Base-by-base conservation (phyloP, 1,284 basidiomycete genomes). In the Ustilago esculenta region DNA sequence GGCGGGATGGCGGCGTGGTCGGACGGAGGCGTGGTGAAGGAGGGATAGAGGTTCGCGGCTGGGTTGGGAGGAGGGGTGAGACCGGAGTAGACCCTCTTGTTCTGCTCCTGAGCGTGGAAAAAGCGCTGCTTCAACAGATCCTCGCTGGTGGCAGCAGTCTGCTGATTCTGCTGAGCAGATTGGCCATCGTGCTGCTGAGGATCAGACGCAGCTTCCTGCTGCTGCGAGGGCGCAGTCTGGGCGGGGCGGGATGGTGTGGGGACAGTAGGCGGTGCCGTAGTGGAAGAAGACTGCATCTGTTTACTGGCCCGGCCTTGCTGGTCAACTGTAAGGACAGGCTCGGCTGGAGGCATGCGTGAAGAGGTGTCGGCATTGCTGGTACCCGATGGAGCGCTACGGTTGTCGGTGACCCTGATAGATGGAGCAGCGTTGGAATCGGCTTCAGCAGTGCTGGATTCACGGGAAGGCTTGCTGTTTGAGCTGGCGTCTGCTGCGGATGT, bases 121-220 rank as follows among this genome's bases (percentile, higher is more conserved):
- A 76, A 76, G 3, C 75, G 61, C 48, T 76, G 75, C 41, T 76
- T 76, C 24, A 76, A 55, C 27, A 76, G 39, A 33, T 76, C 72
- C 30, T 76, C 75, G 15, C 61, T 49, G 1, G 69, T 63, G 18
- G 45, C 45, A 9, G 60, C 5, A 10, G 35, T 32, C 17, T 48
- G 49, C 20, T 64, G 60, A n/a, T 0, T 34, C 23, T 46, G 52
- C 41, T 43, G 40, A 15, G 33, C 29, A 17, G 45, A 29, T 25
- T 40, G 32, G 7, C 27, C 57, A 3, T 57, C 48, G 29, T 47
- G 48, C 34, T 48, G 53, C 29, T 57, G 39, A 34, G 12, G 29
- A 4, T 55, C 52, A 9, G 43, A 25, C 6, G 36, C 15, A 8
- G 59, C 11, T 8, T 54, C 40, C 17, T 32, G 40, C 40, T 63